Conservation (phyloP, 208 protist genomes). For the Wallacemonas rigidus region DNA sequence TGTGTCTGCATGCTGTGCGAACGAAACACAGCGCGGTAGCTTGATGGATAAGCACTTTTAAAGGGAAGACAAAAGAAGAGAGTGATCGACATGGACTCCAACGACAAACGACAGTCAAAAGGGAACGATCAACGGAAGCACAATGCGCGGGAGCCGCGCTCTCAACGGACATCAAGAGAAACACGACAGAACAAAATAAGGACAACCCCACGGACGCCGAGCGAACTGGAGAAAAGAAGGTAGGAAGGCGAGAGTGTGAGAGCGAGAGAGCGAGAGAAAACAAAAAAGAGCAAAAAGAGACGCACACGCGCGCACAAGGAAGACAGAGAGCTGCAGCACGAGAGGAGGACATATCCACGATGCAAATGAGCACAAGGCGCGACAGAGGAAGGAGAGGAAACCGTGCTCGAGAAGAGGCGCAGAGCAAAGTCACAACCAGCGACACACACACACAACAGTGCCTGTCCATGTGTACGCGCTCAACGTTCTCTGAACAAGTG, state of each 20-base stretch:
- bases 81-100: too few species aligned
- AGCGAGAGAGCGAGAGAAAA: too few species aligned
- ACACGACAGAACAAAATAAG: constrained; percentile 23
- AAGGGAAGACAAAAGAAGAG: too few species aligned
- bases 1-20: too few species aligned
- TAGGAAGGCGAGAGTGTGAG: neutral
- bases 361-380: neutral
- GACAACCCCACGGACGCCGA: neutral
- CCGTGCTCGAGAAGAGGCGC: too few species aligned
- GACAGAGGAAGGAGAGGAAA: neutral
- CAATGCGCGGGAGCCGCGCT: constrained; percentile 2
- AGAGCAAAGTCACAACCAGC: neutral
- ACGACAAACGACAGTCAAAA: neutral
- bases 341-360: too few species aligned
- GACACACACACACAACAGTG: neutral
- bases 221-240: constrained; percentile 9
- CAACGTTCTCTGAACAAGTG: too few species aligned
- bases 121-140: neutral
- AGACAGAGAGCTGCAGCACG: too few species aligned
- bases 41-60: too few species aligned
- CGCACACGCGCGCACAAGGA: neutral
- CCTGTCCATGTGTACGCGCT: too few species aligned
- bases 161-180: neutral
- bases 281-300: neutral
- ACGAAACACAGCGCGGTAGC: too few species aligned